A percentile compares a stretch with the other conserved stretches of the same genome.
phyloP scores from a whole-genome alignment of 225 moss, liverwort and hornwort species.

The Pseudisothecium myosuroides region DNA sequence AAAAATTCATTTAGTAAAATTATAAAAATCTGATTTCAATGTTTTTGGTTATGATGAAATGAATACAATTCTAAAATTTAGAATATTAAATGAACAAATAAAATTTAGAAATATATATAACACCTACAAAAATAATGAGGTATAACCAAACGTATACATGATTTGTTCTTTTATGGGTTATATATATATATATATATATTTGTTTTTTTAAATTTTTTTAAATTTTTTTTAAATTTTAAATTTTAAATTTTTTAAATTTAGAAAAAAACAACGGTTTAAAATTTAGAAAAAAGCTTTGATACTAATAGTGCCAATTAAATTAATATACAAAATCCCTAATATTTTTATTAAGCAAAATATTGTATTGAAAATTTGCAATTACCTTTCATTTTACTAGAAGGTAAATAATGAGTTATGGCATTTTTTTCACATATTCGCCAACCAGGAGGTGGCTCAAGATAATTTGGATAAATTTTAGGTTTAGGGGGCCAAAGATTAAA shows the following conservation, averaged over 20 bases:
- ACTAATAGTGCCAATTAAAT: not conserved
- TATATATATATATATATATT: no score
- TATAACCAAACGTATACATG: no score
- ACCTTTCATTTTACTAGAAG: constrained; percentile 21
- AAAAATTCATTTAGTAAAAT: no score
- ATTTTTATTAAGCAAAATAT: no score
- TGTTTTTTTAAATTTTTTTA: no score
- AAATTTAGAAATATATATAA: no score
- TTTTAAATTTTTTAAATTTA: no score
- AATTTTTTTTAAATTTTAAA: no score
- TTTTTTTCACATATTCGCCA: constrained; percentile 22
- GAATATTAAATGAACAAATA: not conserved
- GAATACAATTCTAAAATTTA: not conserved
- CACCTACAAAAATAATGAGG: no score
- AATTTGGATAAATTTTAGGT: constrained; percentile 25
- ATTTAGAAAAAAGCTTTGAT: fast-evolving
- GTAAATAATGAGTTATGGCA: constrained; percentile 13
- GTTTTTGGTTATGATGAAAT: not conserved
- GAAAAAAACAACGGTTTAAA: no score
- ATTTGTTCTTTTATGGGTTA: fast-evolving
- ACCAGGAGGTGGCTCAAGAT: not conserved
- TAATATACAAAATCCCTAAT: no score
- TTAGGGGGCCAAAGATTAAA: constrained; percentile 7
- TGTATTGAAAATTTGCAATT: not conserved
- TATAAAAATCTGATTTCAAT: no score